Evolutionary conservation across 2,329 filamentous ascomycete genomes (phyloP).

Genomic region (Neophaeococcomyces mojaviensis): DNA sequence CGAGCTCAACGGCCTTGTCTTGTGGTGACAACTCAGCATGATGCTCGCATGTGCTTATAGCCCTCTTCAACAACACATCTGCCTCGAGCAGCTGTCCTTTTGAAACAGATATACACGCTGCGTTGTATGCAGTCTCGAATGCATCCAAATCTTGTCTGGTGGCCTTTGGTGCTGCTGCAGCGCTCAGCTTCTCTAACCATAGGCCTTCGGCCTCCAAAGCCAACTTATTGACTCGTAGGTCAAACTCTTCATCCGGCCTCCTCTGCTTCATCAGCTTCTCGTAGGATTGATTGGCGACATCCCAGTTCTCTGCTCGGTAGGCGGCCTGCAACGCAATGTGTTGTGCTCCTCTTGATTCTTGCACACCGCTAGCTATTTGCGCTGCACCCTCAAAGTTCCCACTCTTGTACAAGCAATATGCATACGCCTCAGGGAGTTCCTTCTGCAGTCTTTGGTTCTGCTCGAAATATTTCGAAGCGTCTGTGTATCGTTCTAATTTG

Average conservation of each 20-base stretch:
- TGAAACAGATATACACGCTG: conserved; percentile 56
- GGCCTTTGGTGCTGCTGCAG: conserved; percentile 46
- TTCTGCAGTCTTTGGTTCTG: conserved; percentile 30
- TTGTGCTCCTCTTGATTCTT: conserved; percentile 43
- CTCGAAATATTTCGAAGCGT: conserved; percentile 49
- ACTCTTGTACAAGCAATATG: conserved; percentile 57
- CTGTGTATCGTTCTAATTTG: conserved; percentile 57
- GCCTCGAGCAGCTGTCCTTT: conserved; percentile 52
- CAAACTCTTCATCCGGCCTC: conserved; percentile 46
- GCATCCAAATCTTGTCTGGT: conserved; percentile 53
- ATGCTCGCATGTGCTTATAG: conserved; percentile 54
- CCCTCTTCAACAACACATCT: conserved; percentile 52
- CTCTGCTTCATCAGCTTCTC: conserved; percentile 39
- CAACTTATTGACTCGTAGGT: conserved; percentile 54
- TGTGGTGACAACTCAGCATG: conserved; percentile 52
- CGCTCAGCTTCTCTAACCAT: conserved; percentile 48
- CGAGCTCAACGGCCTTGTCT: conserved; percentile 52
- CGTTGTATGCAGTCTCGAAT: conserved; percentile 60
- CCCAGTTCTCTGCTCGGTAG: conserved; percentile 56
- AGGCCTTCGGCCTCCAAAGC: conserved; percentile 56
- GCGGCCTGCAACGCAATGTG: conserved; percentile 57
- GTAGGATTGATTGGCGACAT: conserved; percentile 48
- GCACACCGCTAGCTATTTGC: conserved; percentile 38
- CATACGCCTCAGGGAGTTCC: conserved; percentile 44
- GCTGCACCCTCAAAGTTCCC: conserved; percentile 50